Evolutionary conservation across 176 grass and related monocot species (phyloP), one percentile per base, ranked within the genome.

Genomic region (Aegilops longissima): DNA sequence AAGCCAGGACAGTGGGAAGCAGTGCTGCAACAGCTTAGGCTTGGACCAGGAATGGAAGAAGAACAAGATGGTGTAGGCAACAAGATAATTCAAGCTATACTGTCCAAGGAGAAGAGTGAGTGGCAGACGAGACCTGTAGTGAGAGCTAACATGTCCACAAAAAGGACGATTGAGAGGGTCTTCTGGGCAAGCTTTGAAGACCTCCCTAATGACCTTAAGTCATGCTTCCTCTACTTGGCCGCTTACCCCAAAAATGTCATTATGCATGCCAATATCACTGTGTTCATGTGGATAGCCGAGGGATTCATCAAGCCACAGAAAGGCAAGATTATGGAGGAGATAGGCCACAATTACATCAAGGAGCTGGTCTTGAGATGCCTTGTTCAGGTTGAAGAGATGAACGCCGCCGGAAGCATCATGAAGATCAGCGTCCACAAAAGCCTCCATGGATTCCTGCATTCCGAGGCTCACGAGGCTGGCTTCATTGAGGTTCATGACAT

Each of bases 261-360:
- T 52, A 69, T 69, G 7, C 8, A 2, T n/a, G 63, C 8, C 1
- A 10, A 44, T n/a, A 2, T 12, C 9, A 52, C 52, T 0, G 29
- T 82, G 63, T 27, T 16, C 8, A 54, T 69, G 80, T 82, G 63
- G 80, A 35, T 49, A 9, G 80, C 63, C 1, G 80, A 82, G 64
- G 80, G 80, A 9, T 82, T 82, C 64, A 82, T 82, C 63, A 82
- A 82, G 17, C 80, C 80, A 14, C 64, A 23, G 2, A 82, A 82
- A 44, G 63, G 39, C 16, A 82, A 64, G 27, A 69, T 10, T 33
- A 51, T 82, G 42, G 80, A 82, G 80, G 64, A 82, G 42, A 3
- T 82, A 5, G 63, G 42, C 4, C 40, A 52, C 0, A 27, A 14
- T 8, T 82, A 35, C 30, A 40, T 82, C 25, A 69, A 82, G 27